These are phyloP conservation scores for Saussurea involucrata DNA, from an alignment of 129 eudicot species.

Conservation along the genomic window DNA sequence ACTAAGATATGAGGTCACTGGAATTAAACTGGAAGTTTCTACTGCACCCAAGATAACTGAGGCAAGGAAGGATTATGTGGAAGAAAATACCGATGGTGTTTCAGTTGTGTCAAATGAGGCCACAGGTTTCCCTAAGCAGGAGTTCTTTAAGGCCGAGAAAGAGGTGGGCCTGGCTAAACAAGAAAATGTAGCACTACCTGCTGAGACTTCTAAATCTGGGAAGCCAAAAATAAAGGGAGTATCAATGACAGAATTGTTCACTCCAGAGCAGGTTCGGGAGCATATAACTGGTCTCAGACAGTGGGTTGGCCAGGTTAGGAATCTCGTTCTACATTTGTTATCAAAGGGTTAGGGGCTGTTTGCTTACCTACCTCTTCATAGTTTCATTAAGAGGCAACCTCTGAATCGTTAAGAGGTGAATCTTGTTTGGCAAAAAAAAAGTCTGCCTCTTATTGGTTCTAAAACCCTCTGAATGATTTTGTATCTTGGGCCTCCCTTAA, in stretches of 20 bases:
- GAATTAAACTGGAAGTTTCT: slow-evolving; percentile 49
- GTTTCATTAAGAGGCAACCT: too few species aligned
- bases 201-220: slow-evolving; percentile 70
- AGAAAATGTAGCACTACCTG: slow-evolving; percentile 40
- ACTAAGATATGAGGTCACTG: slow-evolving; percentile 47
- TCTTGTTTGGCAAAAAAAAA: too few species aligned
- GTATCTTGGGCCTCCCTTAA: too few species aligned
- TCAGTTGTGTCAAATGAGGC: slow-evolving; percentile 31
- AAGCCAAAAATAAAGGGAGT: slow-evolving; percentile 92
- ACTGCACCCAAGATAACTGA: slow-evolving; percentile 33
- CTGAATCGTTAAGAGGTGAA: too few species aligned
- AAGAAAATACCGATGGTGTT: slow-evolving; percentile 34
- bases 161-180: slow-evolving; percentile 44
- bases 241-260: slow-evolving; percentile 83
- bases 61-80: slow-evolving; percentile 37
- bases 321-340: neutral
- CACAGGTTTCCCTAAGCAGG: slow-evolving; percentile 33
- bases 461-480: too few species aligned
- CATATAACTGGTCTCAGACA: slow-evolving; percentile 90
- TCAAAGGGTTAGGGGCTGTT: neutral
- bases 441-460: too few species aligned
- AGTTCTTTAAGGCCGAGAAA: slow-evolving; percentile 47
- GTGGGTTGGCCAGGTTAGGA: slow-evolving; percentile 98
- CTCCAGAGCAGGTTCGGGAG: slow-evolving; percentile 89
- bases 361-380: too few species aligned